Percentiles rank a stretch among this genome's conserved stretches.
Evolutionary conservation across 805 yeast genomes (phyloP).

Genomic region (Dipodascus albidus): DNA sequence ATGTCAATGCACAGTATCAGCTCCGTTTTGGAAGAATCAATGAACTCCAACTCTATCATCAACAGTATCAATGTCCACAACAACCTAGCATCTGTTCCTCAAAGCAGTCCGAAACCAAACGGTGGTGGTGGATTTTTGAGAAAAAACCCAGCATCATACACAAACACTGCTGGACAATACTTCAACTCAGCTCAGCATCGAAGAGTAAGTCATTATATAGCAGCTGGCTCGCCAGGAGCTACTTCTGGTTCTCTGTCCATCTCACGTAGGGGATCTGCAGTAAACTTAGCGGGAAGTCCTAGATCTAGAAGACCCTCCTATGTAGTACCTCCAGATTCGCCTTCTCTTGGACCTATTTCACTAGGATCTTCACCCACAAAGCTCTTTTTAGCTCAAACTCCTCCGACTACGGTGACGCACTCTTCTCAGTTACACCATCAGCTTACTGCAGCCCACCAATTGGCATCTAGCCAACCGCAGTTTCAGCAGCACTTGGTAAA

Average conservation of each 20-base stretch:
- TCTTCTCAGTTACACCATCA: background rate
- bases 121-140: background rate
- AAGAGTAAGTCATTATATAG: slow-evolving; percentile 2
- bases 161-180: background rate
- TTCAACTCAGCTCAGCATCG: slow-evolving; percentile 2
- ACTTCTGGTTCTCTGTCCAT: slow-evolving; percentile 2
- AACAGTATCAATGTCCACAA: slow-evolving; percentile 4
- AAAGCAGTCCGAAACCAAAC: background rate
- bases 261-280: background rate
- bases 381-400: slow-evolving; percentile 4
- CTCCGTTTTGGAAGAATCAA: slow-evolving; percentile 3
- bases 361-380: slow-evolving; percentile 6
- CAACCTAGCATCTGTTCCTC: background rate
- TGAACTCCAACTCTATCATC: slow-evolving; percentile 5
- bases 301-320: background rate
- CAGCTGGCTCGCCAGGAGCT: slow-evolving; percentile 5
- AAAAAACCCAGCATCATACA: background rate
- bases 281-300: background rate
- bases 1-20: background rate
- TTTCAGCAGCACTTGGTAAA: background rate
- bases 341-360: slow-evolving; percentile 7
- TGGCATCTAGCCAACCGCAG: background rate
- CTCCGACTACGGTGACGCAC: background rate
- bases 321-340: slow-evolving; percentile 6
- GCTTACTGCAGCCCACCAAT: slow-evolving; percentile 4